Conservation (phyloP, 2,329 filamentous ascomycete genomes). For the Chrysosphaeria jannelii region DNA sequence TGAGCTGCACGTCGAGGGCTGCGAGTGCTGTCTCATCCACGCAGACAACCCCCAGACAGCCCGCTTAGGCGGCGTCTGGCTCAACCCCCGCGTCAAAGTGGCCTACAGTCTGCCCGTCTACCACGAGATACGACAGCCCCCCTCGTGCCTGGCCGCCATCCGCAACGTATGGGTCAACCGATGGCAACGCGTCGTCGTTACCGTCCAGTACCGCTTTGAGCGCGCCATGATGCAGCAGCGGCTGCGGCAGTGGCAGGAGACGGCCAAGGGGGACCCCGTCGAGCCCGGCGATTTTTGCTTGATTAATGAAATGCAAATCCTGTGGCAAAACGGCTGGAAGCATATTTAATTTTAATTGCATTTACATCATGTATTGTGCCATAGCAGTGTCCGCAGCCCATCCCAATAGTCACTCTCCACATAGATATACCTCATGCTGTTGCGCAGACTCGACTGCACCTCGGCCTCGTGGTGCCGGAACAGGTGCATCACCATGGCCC, state of each 20-base stretch:
- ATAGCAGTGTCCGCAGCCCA: constrained; percentile 51
- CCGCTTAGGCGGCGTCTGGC: constrained; percentile 24
- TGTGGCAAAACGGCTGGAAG: constrained; percentile 26
- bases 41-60: constrained; percentile 30
- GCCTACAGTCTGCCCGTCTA: constrained; percentile 28
- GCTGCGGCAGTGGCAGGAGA: constrained; percentile 12
- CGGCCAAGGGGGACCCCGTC: constrained; percentile 7
- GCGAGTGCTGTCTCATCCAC: constrained; percentile 52
- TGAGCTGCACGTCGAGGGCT: constrained; percentile 34
- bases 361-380: constrained; percentile 33
- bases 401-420: constrained; percentile 74
- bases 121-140: constrained; percentile 13
- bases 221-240: constrained; percentile 11
- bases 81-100: constrained; percentile 41
- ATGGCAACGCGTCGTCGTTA: constrained; percentile 14
- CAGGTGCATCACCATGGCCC: constrained; percentile 85
- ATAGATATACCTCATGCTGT: constrained; percentile 96
- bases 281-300: constrained; percentile 19
- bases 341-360: constrained; percentile 14
- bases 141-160: constrained; percentile 17
- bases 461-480: constrained; percentile 81
- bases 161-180: constrained; percentile 28
- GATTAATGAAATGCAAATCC: constrained; percentile 28
- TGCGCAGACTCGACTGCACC: constrained; percentile 68
- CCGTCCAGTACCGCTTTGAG: constrained; percentile 11